These are phyloP conservation scores for Talaromyces nanjingensis DNA, from an alignment of 495 filamentous ascomycete genomes.

Conservation along the genomic window DNA sequence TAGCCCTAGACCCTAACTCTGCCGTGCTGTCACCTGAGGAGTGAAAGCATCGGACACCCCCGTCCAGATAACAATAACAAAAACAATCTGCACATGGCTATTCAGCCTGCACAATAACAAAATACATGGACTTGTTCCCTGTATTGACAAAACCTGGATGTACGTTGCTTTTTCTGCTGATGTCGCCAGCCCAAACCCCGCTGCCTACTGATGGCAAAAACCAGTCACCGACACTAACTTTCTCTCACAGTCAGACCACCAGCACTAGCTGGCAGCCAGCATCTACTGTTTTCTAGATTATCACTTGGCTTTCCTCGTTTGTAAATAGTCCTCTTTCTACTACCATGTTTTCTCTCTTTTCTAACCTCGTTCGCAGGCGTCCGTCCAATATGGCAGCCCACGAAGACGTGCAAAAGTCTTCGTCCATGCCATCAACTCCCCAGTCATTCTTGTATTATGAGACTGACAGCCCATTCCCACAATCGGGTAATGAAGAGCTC, in stretches of 20 bases:
- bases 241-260: background rate
- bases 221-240: background rate
- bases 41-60: background rate
- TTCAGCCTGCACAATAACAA: background rate
- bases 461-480: background rate
- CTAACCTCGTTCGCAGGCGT: background rate
- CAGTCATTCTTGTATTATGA: slow-evolving; percentile 8
- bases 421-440: slow-evolving; percentile 9
- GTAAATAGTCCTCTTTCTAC: background rate
- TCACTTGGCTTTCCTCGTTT: background rate
- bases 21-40: background rate
- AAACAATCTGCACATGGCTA: background rate
- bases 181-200: background rate
- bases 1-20: slow-evolving; percentile 11
- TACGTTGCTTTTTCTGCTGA: slow-evolving; percentile 4
- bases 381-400: slow-evolving; percentile 5
- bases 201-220: background rate
- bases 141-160: background rate
- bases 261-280: background rate
- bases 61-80: background rate
- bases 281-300: background rate
- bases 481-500: slow-evolving; percentile 1
- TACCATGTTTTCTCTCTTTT: background rate
- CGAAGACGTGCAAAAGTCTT: slow-evolving; percentile 9
- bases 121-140: background rate